phyloP scores from a whole-genome alignment of 2,329 filamentous ascomycete species.

The Gnomoniopsis sp. region DNA sequence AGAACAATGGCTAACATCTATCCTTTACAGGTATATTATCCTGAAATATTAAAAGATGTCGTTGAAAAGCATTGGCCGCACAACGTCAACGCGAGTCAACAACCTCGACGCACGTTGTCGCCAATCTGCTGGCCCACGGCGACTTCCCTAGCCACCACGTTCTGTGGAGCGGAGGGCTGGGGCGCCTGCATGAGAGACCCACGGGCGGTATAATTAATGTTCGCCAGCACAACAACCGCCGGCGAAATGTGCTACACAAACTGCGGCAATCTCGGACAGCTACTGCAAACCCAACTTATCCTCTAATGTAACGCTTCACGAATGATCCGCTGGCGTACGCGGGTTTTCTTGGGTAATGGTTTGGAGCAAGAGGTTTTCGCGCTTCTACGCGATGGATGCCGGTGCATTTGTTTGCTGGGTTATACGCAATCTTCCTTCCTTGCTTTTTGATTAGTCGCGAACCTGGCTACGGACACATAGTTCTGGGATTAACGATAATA shows the following conservation, averaged over 20 bases:
- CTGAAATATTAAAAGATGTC: conserved; percentile 67
- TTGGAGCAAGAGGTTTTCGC: not conserved
- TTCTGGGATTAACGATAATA: conserved; percentile 18
- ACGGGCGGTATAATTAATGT: too few relatives aligned
- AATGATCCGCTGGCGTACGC: not conserved
- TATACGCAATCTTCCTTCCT: conserved; percentile 10
- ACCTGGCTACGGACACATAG: conserved; percentile 8
- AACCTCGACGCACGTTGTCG: not conserved
- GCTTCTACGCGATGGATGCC: not conserved
- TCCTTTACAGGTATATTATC: conserved; percentile 64
- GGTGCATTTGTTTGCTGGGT: not conserved
- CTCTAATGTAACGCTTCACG: not conserved
- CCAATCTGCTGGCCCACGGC: not conserved
- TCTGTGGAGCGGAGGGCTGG: not conserved
- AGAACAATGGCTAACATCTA: conserved; percentile 27
- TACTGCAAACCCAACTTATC: not conserved
- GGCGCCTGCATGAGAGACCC: not conserved
- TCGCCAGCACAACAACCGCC: too few relatives aligned
- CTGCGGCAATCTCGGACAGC: not conserved
- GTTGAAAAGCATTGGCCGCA: not conserved
- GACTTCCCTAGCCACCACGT: not conserved
- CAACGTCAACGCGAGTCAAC: not conserved
- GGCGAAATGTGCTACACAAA: not conserved
- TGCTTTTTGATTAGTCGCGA: not conserved
- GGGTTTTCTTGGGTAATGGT: not conserved